phyloP scores from a whole-genome alignment of 805 yeast species.

The Metschnikowia drakensbergensis region DNA sequence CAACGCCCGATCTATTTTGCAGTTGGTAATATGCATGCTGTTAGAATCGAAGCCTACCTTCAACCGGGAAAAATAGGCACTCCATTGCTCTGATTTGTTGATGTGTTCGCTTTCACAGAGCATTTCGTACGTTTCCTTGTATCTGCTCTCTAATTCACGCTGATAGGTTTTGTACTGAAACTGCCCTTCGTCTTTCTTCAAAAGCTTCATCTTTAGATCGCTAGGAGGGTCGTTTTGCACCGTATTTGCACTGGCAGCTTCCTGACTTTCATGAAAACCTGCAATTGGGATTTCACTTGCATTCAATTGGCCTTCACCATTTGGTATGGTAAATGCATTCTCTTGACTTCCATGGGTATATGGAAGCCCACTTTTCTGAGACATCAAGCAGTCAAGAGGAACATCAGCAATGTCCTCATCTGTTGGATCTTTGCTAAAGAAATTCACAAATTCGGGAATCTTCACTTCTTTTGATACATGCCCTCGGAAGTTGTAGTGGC shows the following conservation, averaged over 20 bases:
- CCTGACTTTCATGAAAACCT: background rate
- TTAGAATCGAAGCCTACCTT: slow-evolving; percentile 1
- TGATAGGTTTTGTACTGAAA: background rate
- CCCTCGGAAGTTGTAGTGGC: slow-evolving; percentile 2
- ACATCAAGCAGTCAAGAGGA: background rate
- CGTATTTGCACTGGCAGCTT: background rate
- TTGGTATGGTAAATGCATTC: background rate
- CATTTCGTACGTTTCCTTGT: background rate
- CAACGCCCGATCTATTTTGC: background rate
- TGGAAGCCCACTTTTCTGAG: background rate
- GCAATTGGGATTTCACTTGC: background rate
- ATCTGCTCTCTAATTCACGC: background rate
- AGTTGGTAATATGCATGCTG: slow-evolving; percentile 1
- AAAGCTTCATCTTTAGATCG: background rate
- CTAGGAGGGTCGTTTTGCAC: background rate
- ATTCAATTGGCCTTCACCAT: background rate
- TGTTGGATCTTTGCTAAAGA: slow-evolving; percentile 4
- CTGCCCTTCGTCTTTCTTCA: background rate
- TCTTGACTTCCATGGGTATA: background rate
- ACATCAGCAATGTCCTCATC: background rate
- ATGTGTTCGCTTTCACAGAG: slow-evolving; percentile 5
- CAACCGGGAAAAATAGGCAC: background rate
- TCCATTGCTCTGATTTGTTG: background rate
- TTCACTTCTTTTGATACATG: background rate
- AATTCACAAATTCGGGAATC: slow-evolving; percentile 16